Base-by-base conservation (phyloP, 1,284 basidiomycete species). In the Apiotrichum montevideense region DNA sequence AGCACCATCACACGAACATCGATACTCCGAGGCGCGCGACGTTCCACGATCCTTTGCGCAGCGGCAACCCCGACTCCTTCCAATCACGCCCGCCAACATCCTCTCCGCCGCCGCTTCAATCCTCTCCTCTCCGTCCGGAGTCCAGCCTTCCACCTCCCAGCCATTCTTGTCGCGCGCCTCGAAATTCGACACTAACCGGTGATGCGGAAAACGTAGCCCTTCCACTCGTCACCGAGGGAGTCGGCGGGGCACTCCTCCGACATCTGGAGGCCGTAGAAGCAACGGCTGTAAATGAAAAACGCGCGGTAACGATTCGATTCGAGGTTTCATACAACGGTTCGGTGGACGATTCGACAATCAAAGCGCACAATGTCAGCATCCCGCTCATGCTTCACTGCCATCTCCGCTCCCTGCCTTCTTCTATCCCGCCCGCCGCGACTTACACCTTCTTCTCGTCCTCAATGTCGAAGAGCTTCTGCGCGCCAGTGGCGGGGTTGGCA, bases 191-290 rank as follows among this genome's bases (percentile, higher is more conserved):
- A 59, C 59, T 42, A 91, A 73, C 95, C 94, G 49, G 91, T 93
- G 81, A 98, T 90, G 73, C 93, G 88, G 84, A 97, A 86, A 78
- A 97, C 81, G 82, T 98, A 98, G 62, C 95, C 95, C 79, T 91
- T 92, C 84, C 86, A 98, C 81, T 98, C 95, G 76, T 96, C 90
- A 71, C 94, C 93, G 71, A 98, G 81, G 55, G 86, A 78, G 82
- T 96, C 93, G 66, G 85, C 89, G 48, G 73, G 58, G 72, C 98
- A 90, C 80, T 98, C 95, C 77, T 97, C 91, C 45, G 90, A 76
- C 82, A 98, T 94, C 80, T 88, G 89, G 85, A 93, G 94, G 79
- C 96, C 92, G 80, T 88, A 92, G 83, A 97, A 95, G 82, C 90
- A 77, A 77, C 92, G 90, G 80, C 87, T 90, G 69, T 40, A 29